Percentiles rank a stretch among this genome's conserved stretches.
Conservation (phyloP, 1,284 basidiomycete species). For the Xerocomus nothofagi region DNA sequence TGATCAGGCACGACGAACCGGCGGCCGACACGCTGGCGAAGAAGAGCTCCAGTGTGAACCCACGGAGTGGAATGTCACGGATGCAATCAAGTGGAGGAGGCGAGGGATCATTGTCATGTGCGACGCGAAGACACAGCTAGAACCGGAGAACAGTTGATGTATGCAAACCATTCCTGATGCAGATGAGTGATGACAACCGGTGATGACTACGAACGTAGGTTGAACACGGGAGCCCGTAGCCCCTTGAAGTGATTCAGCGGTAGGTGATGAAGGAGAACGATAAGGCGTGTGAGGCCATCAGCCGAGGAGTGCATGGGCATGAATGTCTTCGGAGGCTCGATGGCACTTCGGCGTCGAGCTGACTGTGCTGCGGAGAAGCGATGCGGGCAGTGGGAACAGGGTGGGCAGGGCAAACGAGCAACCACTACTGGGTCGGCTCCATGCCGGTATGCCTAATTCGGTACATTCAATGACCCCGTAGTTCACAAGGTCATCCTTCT, state of each 20-base stretch:
- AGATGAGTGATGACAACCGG: constrained; percentile 16
- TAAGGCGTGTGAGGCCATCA: constrained; percentile 4
- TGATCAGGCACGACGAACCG: constrained; percentile 31
- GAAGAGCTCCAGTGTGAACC: neutral
- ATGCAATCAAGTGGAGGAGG: neutral
- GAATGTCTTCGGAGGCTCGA: too few species aligned
- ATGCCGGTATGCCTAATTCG: neutral
- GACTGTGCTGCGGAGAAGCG: constrained; percentile 29
- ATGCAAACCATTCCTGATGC: constrained; percentile 16
- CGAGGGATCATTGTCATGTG: constrained; percentile 2
- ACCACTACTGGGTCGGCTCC: constrained; percentile 5
- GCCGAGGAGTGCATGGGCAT: constrained; percentile 23
- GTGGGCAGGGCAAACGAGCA: neutral
- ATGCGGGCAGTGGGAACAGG: constrained; percentile 14
- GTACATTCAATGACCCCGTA: constrained; percentile 1
- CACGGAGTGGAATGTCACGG: neutral
- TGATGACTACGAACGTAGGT: neutral
- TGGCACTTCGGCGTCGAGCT: constrained; percentile 10
- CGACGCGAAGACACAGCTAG: constrained; percentile 7
- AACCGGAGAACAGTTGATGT: neutral
- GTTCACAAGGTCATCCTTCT: constrained; percentile 2
- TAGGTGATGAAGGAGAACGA: neutral
- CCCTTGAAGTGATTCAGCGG: constrained; percentile 15
- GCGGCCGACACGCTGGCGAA: constrained; percentile 7
- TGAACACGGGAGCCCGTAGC: constrained; percentile 21